Conservation (phyloP, 2,329 filamentous ascomycete genomes). For the Bipolaris sorokiniana region DNA sequence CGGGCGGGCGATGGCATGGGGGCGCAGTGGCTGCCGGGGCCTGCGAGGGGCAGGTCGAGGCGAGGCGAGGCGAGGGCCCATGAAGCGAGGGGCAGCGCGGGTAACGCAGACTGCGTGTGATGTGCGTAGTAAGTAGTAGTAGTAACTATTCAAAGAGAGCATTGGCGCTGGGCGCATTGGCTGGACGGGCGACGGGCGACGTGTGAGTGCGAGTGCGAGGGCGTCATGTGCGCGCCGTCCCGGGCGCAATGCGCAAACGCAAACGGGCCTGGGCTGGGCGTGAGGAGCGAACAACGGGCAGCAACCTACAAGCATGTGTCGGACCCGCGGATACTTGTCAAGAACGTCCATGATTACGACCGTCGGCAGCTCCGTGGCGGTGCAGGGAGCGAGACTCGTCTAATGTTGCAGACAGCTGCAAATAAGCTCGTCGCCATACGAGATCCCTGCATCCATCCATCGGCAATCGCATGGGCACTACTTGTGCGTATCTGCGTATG, state of each 20-base stretch:
- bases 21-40: constrained; percentile 11
- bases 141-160: neutral
- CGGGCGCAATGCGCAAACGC: constrained; percentile 22
- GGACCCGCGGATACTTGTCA: neutral
- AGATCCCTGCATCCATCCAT: constrained; percentile 15
- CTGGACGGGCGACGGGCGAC: neutral
- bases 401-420: constrained; percentile 27
- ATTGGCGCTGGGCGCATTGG: neutral
- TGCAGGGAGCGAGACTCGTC: constrained; percentile 11
- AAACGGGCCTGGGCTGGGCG: constrained; percentile 18
- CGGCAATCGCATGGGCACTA: constrained; percentile 6
- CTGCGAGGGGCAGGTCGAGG: constrained; percentile 17
- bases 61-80: constrained; percentile 19
- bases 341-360: constrained; percentile 3
- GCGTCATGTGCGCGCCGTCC: constrained; percentile 23
- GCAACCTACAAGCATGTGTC: neutral
- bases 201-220: neutral
- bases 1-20: constrained; percentile 8
- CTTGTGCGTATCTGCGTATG: too few relatives aligned
- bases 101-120: constrained; percentile 7
- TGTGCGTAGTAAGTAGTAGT: neutral
- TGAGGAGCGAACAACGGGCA: neutral
- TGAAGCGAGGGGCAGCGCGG: constrained; percentile 9
- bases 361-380: neutral
- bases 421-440: constrained; percentile 12